Evolutionary conservation across 2,329 filamentous ascomycete genomes (phyloP), one percentile per base, ranked within the genome.

Genomic region (Pseudogymnoascus sp.): DNA sequence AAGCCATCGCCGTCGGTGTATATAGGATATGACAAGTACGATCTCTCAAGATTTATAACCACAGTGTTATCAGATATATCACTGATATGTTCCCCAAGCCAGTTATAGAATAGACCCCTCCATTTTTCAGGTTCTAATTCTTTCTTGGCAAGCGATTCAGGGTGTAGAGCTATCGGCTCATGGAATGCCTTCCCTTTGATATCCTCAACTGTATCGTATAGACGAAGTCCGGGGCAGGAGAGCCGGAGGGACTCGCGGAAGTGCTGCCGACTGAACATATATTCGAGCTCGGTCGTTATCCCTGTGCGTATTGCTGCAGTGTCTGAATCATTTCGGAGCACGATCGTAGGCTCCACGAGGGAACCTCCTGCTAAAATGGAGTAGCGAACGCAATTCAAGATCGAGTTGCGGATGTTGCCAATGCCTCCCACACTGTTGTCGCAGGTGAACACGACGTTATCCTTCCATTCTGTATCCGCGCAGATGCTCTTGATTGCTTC

Each of bases 311-410:
- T 68, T 6, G 63, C 25, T 14, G 65, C 32, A 18, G 67, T 68
- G 38, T 69, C 63, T 9, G 30, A 14, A 3, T 61, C 43, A 59
- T 67, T 63, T 4, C 68, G 61, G 7, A 67, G 30, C 2, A 64
- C 57, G 25, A 70, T 64, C 11, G 59, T 59, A 2, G 68, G 67
- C 43, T 67, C 28, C 1, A 65, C 64, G 20, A 69, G 30, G 35
- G 64, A 64, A 6, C 62, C 69, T 20, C 69, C 69, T n/a, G 67
- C 66, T 14, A 63, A 64, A 57, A 70, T 70, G 18, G 66, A 62
- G 62, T 70, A 70, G 6, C 69, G 63, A 12, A 70, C 62, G 57
- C 69, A 70, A 39, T 67, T 68, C 28, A 71, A 61, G 28, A 70
- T 66, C 35, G 66, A 69, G 59, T 70, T 71, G 20, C 69, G 67